These are phyloP conservation scores for Acanthamoeba triangularis DNA, from an alignment of 208 protist genomes.

Conservation along the genomic window DNA sequence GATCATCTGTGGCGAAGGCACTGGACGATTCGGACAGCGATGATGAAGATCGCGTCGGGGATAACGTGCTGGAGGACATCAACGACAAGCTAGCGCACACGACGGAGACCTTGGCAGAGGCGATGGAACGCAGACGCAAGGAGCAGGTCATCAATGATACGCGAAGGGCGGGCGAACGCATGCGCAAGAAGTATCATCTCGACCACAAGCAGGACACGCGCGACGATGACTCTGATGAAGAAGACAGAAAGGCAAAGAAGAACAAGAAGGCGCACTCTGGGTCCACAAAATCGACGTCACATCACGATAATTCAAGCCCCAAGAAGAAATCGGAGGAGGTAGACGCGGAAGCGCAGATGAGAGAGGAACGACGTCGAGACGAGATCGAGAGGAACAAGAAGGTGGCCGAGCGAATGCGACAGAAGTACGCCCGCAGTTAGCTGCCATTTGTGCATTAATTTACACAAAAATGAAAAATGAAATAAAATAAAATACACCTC, in stretches of 20 bases:
- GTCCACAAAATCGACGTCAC: background rate
- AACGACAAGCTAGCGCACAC: background rate
- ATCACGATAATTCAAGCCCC: background rate
- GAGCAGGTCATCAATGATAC: background rate
- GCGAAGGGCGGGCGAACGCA: background rate
- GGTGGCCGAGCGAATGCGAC: background rate
- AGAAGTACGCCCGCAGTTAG: background rate
- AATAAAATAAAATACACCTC: background rate
- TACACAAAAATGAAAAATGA: background rate
- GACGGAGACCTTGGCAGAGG: background rate
- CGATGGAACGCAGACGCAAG: slow-evolving; percentile 16
- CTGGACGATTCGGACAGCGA: background rate
- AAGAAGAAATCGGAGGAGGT: background rate
- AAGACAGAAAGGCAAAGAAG: background rate
- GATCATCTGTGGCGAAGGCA: background rate
- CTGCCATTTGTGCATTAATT: background rate
- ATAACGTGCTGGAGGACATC: background rate
- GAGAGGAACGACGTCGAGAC: background rate
- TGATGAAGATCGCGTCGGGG: background rate
- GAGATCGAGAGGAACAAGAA: background rate
- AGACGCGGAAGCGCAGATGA: too few relatives aligned
- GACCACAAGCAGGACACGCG: background rate
- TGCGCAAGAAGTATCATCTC: slow-evolving; percentile 3
- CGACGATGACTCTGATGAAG: background rate
- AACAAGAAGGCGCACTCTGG: background rate